A percentile compares a stretch with the other conserved stretches of the same genome.
Evolutionary conservation across 2,329 filamentous ascomycete species (phyloP).

Genomic region (Alternaria arbusti): DNA sequence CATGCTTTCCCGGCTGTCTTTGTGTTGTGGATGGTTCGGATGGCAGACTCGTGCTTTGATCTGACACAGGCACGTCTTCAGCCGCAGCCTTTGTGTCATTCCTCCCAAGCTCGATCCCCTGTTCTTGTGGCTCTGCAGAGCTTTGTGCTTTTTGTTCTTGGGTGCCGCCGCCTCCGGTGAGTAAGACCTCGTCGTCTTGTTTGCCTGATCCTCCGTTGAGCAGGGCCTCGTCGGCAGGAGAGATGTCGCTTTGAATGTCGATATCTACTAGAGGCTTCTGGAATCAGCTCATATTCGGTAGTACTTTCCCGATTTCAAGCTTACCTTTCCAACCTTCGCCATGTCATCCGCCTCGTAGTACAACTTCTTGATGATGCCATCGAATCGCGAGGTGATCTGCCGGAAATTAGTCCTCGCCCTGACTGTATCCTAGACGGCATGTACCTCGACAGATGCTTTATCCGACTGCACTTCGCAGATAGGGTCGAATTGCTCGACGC

Average conservation of each 20-base stretch:
- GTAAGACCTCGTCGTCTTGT: slow-evolving; percentile 18
- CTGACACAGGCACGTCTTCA: slow-evolving; percentile 19
- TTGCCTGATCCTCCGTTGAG: slow-evolving; percentile 43
- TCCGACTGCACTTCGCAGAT: slow-evolving; percentile 98
- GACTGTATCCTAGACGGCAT: not conserved
- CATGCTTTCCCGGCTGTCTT: slow-evolving; percentile 65
- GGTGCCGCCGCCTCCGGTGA: slow-evolving; percentile 19
- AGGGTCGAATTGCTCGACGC: slow-evolving; percentile 96
- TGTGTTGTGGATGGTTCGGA: slow-evolving; percentile 26
- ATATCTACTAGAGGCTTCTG: slow-evolving; percentile 85
- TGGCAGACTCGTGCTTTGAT: slow-evolving; percentile 27
- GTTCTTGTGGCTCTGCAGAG: slow-evolving; percentile 16
- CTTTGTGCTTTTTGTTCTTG: slow-evolving; percentile 22
- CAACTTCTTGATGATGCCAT: slow-evolving; percentile 93
- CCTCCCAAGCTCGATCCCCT: slow-evolving; percentile 38
- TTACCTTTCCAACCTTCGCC: slow-evolving; percentile 82
- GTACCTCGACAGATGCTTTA: slow-evolving; percentile 75
- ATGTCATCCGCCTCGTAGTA: slow-evolving; percentile 97
- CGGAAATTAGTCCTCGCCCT: slow-evolving; percentile 13
- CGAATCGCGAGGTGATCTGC: slow-evolving; percentile 93
- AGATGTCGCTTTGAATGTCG: slow-evolving; percentile 81
- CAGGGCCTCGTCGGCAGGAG: slow-evolving; percentile 62
- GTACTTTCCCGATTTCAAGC: not conserved
- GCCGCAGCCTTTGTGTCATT: slow-evolving; percentile 43
- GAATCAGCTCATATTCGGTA: slow-evolving; percentile 19